phyloP scores from a whole-genome alignment of 768 basidiomycete genomes.

The Auriculariales sp. region DNA sequence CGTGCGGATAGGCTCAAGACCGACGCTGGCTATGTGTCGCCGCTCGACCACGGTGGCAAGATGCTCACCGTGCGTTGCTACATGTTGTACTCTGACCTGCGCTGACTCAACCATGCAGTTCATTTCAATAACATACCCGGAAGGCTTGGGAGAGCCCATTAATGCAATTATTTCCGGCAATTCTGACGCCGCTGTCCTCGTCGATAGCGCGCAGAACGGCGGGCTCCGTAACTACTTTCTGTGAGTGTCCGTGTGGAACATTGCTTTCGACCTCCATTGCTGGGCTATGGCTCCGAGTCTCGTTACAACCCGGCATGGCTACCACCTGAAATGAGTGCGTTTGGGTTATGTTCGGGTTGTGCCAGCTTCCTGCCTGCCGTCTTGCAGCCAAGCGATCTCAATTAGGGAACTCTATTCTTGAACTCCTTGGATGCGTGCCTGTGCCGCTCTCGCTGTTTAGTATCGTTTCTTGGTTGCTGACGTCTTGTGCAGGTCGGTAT shows the following conservation, averaged over 20 bases:
- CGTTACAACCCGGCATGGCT: no score
- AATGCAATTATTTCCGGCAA: conserved; percentile 68
- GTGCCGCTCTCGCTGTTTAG: no score
- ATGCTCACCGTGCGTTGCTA: conserved; percentile 51
- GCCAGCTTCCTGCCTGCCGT: no score
- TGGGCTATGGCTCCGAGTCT: no score
- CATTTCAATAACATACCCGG: conserved; percentile 43
- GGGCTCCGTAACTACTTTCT: conserved; percentile 72
- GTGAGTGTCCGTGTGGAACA: conserved; percentile 37
- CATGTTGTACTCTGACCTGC: neutral
- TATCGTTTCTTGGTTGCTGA: no score
- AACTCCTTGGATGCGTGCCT: no score
- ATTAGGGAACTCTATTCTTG: no score
- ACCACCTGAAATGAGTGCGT: no score
- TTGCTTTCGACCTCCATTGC: no score
- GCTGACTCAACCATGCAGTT: conserved; percentile 20
- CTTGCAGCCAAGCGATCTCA: no score
- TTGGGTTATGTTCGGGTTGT: no score
- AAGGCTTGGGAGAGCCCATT: conserved; percentile 73
- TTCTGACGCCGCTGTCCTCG: conserved; percentile 57
- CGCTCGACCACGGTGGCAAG: conserved; percentile 40
- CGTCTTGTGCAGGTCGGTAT: conserved; percentile 39
- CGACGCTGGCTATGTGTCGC: conserved; percentile 13
- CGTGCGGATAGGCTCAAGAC: neutral
- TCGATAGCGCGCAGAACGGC: conserved; percentile 42